phyloP scores from a whole-genome alignment of 2,329 filamentous ascomycete species.

The Sarocladium oryzae region DNA sequence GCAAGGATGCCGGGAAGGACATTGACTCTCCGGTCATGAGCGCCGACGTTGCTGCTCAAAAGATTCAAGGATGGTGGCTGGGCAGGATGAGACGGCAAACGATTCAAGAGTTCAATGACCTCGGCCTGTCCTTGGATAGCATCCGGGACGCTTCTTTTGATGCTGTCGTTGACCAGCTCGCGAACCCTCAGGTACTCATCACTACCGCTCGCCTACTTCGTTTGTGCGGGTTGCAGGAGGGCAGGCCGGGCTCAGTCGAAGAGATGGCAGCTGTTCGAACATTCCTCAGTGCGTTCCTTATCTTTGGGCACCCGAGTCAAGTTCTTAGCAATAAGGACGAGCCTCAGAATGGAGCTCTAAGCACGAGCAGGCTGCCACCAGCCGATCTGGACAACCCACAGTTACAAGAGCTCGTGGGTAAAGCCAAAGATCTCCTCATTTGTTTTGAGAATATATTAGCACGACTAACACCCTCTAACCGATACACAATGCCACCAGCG shows the following conservation, averaged over 20 bases:
- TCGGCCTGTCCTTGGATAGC: constrained; percentile 64
- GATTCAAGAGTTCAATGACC: constrained; percentile 57
- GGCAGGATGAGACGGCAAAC: constrained; percentile 48
- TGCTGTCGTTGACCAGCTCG: constrained; percentile 62
- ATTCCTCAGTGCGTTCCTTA: constrained; percentile 74
- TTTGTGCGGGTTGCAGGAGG: constrained; percentile 64
- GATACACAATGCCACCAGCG: constrained; percentile 57
- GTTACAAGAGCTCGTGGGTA: constrained; percentile 65
- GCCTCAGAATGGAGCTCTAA: constrained; percentile 41
- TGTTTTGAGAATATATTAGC: constrained; percentile 70
- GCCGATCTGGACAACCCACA: constrained; percentile 53
- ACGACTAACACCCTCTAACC: constrained; percentile 58
- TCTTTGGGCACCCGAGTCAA: constrained; percentile 70
- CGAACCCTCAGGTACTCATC: constrained; percentile 58
- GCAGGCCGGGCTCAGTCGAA: constrained; percentile 53
- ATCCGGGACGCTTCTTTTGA: constrained; percentile 68
- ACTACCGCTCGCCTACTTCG: constrained; percentile 61
- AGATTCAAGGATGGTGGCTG: constrained; percentile 68
- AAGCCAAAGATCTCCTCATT: constrained; percentile 70
- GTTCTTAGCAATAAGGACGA: constrained; percentile 63
- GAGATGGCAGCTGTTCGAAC: constrained; percentile 67
- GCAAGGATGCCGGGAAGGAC: constrained; percentile 33
- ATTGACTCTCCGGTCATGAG: constrained; percentile 36
- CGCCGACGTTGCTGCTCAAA: constrained; percentile 54
- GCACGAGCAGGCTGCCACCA: constrained; percentile 26